Evolutionary conservation across 129 eudicot species (phyloP).

Genomic region (Centaurea solstitialis): DNA sequence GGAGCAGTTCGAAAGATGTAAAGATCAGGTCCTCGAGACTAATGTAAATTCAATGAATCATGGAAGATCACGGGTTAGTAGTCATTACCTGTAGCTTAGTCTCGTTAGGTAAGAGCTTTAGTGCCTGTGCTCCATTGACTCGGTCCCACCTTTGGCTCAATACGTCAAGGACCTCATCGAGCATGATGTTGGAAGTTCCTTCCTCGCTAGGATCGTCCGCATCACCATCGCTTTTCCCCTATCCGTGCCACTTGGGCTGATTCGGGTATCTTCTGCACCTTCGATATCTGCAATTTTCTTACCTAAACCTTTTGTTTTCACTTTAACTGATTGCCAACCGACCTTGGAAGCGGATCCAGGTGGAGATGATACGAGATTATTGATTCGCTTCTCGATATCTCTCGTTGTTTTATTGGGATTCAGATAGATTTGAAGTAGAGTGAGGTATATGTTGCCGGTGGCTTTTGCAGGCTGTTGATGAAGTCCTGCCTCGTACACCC

Average conservation of each 20-base stretch:
- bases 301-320: constrained; percentile 51
- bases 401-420: constrained; percentile 83
- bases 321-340: constrained; percentile 50
- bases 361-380: constrained; percentile 59
- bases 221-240: constrained; percentile 96
- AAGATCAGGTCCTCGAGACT: background rate
- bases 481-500: constrained; percentile 73
- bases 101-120: constrained; percentile 83
- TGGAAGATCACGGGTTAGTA: background rate
- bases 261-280: constrained; percentile 76
- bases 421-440: constrained; percentile 84
- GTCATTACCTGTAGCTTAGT: constrained; percentile 78
- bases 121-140: constrained; percentile 87
- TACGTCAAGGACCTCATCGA: constrained; percentile 88
- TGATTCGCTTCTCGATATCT: constrained; percentile 69
- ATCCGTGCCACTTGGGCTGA: constrained; percentile 78
- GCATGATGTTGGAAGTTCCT: constrained; percentile 73
- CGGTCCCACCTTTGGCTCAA: constrained; percentile 97
- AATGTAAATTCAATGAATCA: background rate
- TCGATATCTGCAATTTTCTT: constrained; percentile 92
- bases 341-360: constrained; percentile 45
- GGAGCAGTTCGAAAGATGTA: background rate
- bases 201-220: constrained; percentile 62
- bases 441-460: constrained; percentile 73
- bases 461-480: constrained; percentile 65